Base-by-base conservation (phyloP, 1,139 yeast genomes). In the Geotrichum aggregatum region DNA sequence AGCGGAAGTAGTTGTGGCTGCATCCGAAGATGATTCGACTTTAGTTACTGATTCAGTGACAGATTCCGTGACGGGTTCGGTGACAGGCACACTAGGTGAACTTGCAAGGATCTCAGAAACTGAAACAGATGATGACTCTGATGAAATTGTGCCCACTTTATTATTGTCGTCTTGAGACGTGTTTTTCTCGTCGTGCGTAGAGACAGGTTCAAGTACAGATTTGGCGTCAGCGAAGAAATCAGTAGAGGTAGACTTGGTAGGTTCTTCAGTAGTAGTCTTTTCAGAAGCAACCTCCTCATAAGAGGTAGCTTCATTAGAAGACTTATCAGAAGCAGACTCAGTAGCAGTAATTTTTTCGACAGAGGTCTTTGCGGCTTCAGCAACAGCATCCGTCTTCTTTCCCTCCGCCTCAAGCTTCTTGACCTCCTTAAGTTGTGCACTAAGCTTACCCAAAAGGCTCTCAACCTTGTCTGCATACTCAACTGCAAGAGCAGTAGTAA, bases 401-500 rank as follows among this genome's bases (percentile, higher is more conserved):
- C 19, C 40, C 7, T 35, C 40, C 18, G 10, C 40, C 11, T 40
- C 44, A n/a, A n/a, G 16, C 31, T 22, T 13, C 33, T 41, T 41
- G 13, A 22, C 44, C 22, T 41, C 44, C 34, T 14, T 19, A 28
- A 41, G n/a, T 13, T 41, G 35, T 2, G 11, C 21, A 18, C 16
- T 26, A 13, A 41, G 10, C 35, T 26, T 5, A 14, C 14, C 35
- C n/a, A 41, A 14, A 10, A 41, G 14, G 4, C 16, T 28, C n/a
- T 38, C 49, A 33, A 30, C 36, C 49, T 47, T 47, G 34, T 51
- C 54, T 3, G 49, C 44, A 31, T 42, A 47, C 16, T 43, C 33
- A 2, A 51, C 54, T 1, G 54, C 54, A 30, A 42, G 26, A n/a
- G 45, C 51, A 16, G 47, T 44, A 5, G 47, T 44, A 3, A 41